Base-by-base conservation (phyloP, 345 rosid species). In the Linum lewisii region DNA sequence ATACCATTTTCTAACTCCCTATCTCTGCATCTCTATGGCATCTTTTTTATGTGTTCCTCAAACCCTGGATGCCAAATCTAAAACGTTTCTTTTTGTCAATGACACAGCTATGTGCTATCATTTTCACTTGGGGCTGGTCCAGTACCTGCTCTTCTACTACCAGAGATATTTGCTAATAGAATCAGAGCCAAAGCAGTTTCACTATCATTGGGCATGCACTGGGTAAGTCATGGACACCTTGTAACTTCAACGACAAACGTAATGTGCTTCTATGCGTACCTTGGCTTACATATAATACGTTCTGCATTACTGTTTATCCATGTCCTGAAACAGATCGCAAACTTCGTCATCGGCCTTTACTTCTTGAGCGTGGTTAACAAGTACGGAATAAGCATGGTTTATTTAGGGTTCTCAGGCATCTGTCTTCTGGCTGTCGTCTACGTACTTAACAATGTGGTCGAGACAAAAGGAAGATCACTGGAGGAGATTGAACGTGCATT, bases 51-150 rank as follows among this genome's bases (percentile, higher is more conserved):
- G 2, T 53, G 7, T 5, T n/a, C n/a, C n/a, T n/a, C n/a, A n/a
- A n/a, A n/a, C n/a, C n/a, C n/a, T n/a, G n/a, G 24, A 61, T 36
- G 49, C 54, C 8, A 29, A 51, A 22, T 20, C 61, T 70, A 32
- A 66, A 54, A 6, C 38, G 26, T 61, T 64, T 62, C 55, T 24
- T 66, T 61, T 42, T 42, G 18, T 42, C 47, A 42, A 56, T 54
- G 23, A 61, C 23, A 6, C 84, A 93, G 99, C 73, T 93, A 89
- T 68, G 99, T 90, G 21, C 65, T 93, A 69, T 93, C 96, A 9
- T 93, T 93, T 78, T 89, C 99, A 38, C 97, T 90, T 63, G 99
- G 99, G 64, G 97, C 99, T 21, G 99, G 97, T 65, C 99, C 96
- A 14, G 99, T 94, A 49, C 97, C 97, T n/a, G 97, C 97, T 62